Conservation (phyloP, 495 filamentous ascomycete species). For the Aspergillus bridgeri region DNA sequence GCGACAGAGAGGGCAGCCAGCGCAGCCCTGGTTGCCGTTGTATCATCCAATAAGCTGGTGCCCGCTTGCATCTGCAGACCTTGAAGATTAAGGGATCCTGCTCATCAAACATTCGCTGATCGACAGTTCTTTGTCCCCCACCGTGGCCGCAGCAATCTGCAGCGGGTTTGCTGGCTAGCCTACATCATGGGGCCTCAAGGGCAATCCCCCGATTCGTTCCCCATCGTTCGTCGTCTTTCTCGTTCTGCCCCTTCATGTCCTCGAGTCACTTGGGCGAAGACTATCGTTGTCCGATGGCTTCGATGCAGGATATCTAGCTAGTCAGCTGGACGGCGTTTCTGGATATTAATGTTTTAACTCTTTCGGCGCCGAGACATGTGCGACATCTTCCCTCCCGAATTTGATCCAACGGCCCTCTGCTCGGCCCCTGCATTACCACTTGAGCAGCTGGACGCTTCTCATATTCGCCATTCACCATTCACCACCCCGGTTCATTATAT, state of each 20-base stretch:
- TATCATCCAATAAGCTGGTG: conserved; percentile 66
- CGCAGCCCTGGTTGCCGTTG: conserved; percentile 70
- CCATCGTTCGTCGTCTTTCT: background rate
- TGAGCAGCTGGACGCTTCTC: conserved; percentile 16
- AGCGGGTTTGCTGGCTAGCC: conserved; percentile 2
- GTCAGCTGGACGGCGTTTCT: conserved; percentile 18
- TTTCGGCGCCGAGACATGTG: conserved; percentile 25
- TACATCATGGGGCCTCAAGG: conserved; percentile 39
- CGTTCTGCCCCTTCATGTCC: background rate
- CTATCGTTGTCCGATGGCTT: conserved; percentile 1
- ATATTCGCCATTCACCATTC: too few relatives aligned
- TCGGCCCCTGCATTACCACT: conserved; percentile 5
- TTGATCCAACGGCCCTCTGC: conserved; percentile 13
- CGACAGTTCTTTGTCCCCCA: conserved; percentile 11
- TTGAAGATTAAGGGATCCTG: background rate
- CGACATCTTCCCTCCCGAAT: conserved; percentile 14
- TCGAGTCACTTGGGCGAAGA: conserved; percentile 4
- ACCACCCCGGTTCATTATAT: conserved; percentile 9
- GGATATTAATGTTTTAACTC: conserved; percentile 18
- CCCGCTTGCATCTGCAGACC: conserved; percentile 35
- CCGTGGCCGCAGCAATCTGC: background rate
- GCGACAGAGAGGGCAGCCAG: conserved; percentile 60
- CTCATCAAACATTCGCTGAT: conserved; percentile 2
- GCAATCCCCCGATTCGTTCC: conserved; percentile 7
- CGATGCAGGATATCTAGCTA: conserved; percentile 16